Evolutionary conservation across 2,329 filamentous ascomycete genomes (phyloP).

Genomic region (Neofusicoccum parvum): DNA sequence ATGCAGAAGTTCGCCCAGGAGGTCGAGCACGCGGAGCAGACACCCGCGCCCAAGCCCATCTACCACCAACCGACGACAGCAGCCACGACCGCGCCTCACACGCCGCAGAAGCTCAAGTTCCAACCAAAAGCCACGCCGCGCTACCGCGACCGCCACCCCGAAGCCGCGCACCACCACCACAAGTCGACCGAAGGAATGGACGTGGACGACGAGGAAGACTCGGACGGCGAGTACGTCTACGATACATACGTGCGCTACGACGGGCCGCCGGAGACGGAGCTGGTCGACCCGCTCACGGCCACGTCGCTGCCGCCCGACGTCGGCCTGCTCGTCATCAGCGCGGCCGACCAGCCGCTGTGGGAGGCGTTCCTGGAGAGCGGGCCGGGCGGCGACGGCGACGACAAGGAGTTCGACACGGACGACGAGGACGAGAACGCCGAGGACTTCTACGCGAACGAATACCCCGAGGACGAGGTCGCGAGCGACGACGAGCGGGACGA

Average conservation of each 20-base stretch:
- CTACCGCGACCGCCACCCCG: slow-evolving; percentile 37
- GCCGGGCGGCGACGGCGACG: slow-evolving; percentile 49
- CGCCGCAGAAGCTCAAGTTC: slow-evolving; percentile 31
- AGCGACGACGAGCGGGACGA: slow-evolving; percentile 67
- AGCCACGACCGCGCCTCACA: neutral
- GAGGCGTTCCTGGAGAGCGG: slow-evolving; percentile 58
- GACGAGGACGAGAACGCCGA: slow-evolving; percentile 70
- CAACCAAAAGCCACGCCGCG: slow-evolving; percentile 39
- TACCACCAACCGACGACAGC: neutral
- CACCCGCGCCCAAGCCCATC: neutral
- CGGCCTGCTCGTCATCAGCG: slow-evolving; percentile 53
- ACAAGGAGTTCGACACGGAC: slow-evolving; percentile 56
- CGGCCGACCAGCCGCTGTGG: slow-evolving; percentile 57
- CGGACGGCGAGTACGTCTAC: slow-evolving; percentile 60
- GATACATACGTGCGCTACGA: slow-evolving; percentile 61
- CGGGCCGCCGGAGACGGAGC: slow-evolving; percentile 25
- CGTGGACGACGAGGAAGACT: slow-evolving; percentile 42
- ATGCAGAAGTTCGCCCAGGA: slow-evolving; percentile 37
- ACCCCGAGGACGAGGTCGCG: slow-evolving; percentile 77
- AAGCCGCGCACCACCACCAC: neutral
- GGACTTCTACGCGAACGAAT: slow-evolving; percentile 77
- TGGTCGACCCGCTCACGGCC: slow-evolving; percentile 23
- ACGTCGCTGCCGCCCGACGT: slow-evolving; percentile 30
- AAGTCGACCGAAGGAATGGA: slow-evolving; percentile 27
- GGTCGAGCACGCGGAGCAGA: slow-evolving; percentile 30